Evolutionary conservation across 202 grass and related monocot species (phyloP), one percentile per base, ranked within the genome.

Genomic region (Sporobolus alterniflorus): DNA sequence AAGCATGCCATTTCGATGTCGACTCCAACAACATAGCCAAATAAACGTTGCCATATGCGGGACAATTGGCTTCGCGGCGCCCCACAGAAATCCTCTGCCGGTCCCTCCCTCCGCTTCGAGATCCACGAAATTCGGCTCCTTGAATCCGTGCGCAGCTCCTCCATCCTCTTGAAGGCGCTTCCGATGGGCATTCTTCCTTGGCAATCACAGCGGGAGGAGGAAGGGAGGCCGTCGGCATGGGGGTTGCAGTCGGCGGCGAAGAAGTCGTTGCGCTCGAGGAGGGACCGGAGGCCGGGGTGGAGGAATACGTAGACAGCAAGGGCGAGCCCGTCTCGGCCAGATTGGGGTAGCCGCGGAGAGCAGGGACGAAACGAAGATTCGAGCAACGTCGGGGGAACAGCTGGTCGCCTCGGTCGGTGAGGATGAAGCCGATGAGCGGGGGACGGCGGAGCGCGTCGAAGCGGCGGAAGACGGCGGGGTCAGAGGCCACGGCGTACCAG

Each of bases 191-290:
- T n/a, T n/a, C n/a, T n/a, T n/a, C n/a, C n/a, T n/a, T n/a, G n/a
- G n/a, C n/a, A n/a, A n/a, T n/a, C n/a, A n/a, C n/a, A n/a, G n/a
- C 36, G 36, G 36, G 7, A 4, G 36, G 59, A 3, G 9, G 59
- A 46, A 22, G 72, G 3, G 59, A 29, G 0, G 69, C 6, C 50
- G 73, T 29, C 82, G 67, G 65, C 60, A 73, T 90, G 88, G 48
- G 83, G 88, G 78, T 90, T 90, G 67, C 88, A 90, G 59, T 90
- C 88, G 48, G 54, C 67, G 59, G 88, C 66, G 88, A 82, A 90
- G 78, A 86, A 86, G 59, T 82, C 88, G 88, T 90, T 90, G 7
- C 16, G 40, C 83, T 90, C 88, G 39, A 90, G 62, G 67, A 90
- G 67, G 40, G 78, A 28, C 59, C 88, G 78, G 24, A 82, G 17